phyloP scores from a whole-genome alignment of 768 basidiomycete genomes.

The Gloeophyllum trabeum region DNA sequence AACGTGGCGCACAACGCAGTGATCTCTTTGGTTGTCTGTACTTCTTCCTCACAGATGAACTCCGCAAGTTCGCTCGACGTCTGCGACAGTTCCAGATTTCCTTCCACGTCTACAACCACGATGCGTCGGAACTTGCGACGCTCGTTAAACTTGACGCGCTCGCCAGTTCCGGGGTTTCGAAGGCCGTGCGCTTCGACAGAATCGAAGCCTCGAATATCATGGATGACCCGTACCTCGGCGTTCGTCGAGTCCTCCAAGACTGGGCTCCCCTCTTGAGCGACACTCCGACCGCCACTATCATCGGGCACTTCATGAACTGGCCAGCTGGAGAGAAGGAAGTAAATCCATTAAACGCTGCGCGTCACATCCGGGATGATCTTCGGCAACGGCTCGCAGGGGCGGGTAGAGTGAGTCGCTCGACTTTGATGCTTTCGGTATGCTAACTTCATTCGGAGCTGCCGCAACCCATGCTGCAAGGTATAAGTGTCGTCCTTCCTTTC shows the following conservation, averaged over 20 bases:
- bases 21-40: slow-evolving; percentile 39
- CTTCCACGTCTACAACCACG: slow-evolving; percentile 21
- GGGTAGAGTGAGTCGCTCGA: not conserved
- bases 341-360: not conserved
- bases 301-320: not conserved
- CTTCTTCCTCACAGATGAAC: slow-evolving; percentile 28
- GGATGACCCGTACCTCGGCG: slow-evolving; percentile 12
- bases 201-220: slow-evolving; percentile 37
- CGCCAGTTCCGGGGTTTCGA: slow-evolving; percentile 9
- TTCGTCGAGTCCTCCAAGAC: not conserved
- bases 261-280: not conserved
- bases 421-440: not conserved
- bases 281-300: not conserved
- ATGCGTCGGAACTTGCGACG: slow-evolving; percentile 29
- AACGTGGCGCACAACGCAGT: slow-evolving; percentile 23
- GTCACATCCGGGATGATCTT: not conserved
- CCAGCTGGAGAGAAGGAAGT: not conserved
- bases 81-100: slow-evolving; percentile 21
- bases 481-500: not conserved
- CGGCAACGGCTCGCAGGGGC: not conserved
- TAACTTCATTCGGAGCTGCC: no score
- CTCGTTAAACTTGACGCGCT: slow-evolving; percentile 17
- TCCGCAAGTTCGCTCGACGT: slow-evolving; percentile 24
- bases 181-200: slow-evolving; percentile 25
- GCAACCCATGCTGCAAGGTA: not conserved